Conservation (phyloP, 179 eudicot genomes). For the Drosera spatulata region DNA sequence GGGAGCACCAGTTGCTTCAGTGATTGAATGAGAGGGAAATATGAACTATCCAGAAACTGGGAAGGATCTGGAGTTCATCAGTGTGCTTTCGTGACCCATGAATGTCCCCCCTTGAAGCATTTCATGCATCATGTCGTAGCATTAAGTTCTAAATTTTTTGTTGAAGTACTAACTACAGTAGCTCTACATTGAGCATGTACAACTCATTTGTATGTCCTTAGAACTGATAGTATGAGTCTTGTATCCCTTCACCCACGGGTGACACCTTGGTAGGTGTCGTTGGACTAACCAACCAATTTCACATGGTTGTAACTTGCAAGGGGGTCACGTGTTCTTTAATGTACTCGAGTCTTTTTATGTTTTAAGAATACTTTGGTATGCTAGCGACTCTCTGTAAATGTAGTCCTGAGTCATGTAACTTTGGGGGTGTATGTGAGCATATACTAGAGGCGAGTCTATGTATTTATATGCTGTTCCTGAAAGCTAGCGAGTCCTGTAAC, state of each 20-base stretch:
- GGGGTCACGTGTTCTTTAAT: conserved; percentile 9
- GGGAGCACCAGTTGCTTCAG: conserved; percentile 53
- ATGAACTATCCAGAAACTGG: conserved; percentile 8
- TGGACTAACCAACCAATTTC: too few species aligned
- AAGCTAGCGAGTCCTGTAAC: too few species aligned
- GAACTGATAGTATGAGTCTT: too few species aligned
- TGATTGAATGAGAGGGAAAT: conserved; percentile 38
- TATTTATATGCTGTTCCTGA: too few species aligned
- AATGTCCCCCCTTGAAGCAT: conserved; percentile 1
- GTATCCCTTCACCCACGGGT: too few species aligned
- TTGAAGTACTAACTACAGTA: conserved; percentile 7
- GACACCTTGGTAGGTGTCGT: too few species aligned
- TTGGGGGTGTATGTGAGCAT: conserved; percentile 5
- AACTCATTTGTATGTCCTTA: too few species aligned
- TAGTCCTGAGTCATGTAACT: conserved; percentile 10
- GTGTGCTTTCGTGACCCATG: conserved; percentile 4
- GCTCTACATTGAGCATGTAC: conserved; percentile 5
- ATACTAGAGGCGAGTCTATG: conserved; percentile 1
- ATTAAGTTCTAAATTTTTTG: background rate
- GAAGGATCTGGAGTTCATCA: conserved; percentile 10
- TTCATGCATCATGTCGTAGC: conserved; percentile 4
- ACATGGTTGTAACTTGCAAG: too few species aligned
- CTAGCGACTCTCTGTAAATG: conserved; percentile 6
- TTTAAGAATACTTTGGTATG: conserved; percentile 7
- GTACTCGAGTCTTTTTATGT: conserved; percentile 11